phyloP scores from a whole-genome alignment of 1,139 yeast species.

The Magnusiomyces suaveolens region DNA sequence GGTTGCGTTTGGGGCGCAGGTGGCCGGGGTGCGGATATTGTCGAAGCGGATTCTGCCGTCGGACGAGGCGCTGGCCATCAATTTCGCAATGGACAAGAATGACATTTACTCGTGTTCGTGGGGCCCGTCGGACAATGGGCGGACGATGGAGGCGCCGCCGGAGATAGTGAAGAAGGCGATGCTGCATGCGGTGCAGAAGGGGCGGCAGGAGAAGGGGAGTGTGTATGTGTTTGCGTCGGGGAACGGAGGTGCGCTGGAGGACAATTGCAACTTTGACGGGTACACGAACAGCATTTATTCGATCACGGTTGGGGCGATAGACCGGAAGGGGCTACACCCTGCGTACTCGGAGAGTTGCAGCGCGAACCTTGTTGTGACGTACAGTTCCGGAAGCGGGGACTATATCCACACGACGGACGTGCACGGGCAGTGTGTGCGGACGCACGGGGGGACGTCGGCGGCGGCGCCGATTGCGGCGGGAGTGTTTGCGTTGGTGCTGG shows the following conservation, averaged over 20 bases:
- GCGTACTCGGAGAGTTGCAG: slow-evolving; percentile 86
- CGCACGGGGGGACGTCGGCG: slow-evolving; percentile 96
- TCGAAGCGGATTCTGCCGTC: slow-evolving; percentile 71
- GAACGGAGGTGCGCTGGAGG: slow-evolving; percentile 76
- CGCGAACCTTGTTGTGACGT: slow-evolving; percentile 93
- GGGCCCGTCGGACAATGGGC: slow-evolving; percentile 97
- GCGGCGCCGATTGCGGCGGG: slow-evolving; percentile 99
- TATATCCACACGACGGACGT: slow-evolving; percentile 88
- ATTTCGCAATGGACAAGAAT: slow-evolving; percentile 65
- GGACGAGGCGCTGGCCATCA: slow-evolving; percentile 84
- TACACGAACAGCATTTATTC: slow-evolving; percentile 94
- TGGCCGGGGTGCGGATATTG: slow-evolving; percentile 82
- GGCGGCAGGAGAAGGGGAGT: slow-evolving; percentile 74
- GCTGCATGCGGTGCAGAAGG: slow-evolving; percentile 73
- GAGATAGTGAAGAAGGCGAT: slow-evolving; percentile 69
- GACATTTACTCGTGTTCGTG: slow-evolving; percentile 96
- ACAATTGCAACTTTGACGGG: slow-evolving; percentile 95
- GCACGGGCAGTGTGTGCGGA: slow-evolving; percentile 51
- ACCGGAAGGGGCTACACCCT: slow-evolving; percentile 76
- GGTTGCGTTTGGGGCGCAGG: slow-evolving; percentile 77
- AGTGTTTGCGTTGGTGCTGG: slow-evolving; percentile 68
- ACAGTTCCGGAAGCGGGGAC: slow-evolving; percentile 84
- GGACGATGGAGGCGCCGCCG: slow-evolving; percentile 77
- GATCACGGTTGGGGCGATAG: slow-evolving; percentile 91
- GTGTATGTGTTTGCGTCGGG: slow-evolving; percentile 95